These are phyloP conservation scores for Trypanosoma mega DNA, from an alignment of 208 protist genomes.

Conservation along the genomic window DNA sequence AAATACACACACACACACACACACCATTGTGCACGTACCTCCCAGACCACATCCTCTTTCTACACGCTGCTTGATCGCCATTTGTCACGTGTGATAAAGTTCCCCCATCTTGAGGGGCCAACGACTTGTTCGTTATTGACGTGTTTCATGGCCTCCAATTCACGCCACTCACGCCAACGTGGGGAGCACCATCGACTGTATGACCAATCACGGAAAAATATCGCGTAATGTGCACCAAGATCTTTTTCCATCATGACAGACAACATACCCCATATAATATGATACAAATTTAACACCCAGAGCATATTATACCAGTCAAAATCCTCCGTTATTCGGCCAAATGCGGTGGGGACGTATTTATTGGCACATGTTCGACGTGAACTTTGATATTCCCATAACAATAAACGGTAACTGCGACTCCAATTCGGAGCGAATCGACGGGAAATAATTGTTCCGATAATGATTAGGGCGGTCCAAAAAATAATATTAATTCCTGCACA, in stretches of 20 bases:
- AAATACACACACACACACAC: too few relatives aligned
- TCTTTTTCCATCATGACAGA: constrained; percentile 66
- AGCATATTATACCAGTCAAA: constrained; percentile 82
- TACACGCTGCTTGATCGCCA: constrained; percentile 65
- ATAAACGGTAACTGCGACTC: constrained; percentile 68
- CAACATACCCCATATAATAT: constrained; percentile 75
- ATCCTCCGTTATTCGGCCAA: constrained; percentile 71
- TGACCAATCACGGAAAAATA: constrained; percentile 58
- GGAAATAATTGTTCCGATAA: constrained; percentile 41
- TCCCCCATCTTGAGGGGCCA: constrained; percentile 56
- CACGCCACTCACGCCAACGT: constrained; percentile 84
- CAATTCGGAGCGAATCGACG: constrained; percentile 35
- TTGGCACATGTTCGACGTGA: constrained; percentile 61
- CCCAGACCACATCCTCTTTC: background rate
- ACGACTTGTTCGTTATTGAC: constrained; percentile 65
- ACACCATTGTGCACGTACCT: background rate
- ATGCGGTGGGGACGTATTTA: constrained; percentile 51
- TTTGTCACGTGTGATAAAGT: constrained; percentile 60
- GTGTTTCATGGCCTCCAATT: constrained; percentile 60
- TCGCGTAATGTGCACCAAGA: constrained; percentile 75
- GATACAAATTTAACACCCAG: constrained; percentile 64
- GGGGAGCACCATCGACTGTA: constrained; percentile 85
- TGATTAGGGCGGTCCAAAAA: constrained; percentile 36
- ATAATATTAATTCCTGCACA: constrained; percentile 61
- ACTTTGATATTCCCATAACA: constrained; percentile 77